Conservation (phyloP, 2,329 filamentous ascomycete genomes). For the Ophiostoma perfectum region DNA sequence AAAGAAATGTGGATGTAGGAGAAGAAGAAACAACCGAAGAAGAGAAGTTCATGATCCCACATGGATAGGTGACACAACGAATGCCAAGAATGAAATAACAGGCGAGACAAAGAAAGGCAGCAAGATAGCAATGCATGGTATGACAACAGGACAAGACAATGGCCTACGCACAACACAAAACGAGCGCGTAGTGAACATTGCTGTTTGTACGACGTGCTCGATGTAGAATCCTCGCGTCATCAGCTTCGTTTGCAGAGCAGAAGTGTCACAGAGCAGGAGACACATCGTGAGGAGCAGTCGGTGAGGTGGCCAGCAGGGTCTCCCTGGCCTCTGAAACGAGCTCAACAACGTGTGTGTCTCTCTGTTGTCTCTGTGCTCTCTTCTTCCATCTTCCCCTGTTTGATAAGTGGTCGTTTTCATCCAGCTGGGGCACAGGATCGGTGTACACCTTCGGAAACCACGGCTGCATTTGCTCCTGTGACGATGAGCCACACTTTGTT, state of each 20-base stretch:
- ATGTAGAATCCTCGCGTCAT: neutral
- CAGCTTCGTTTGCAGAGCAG: neutral
- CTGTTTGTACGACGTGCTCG: neutral
- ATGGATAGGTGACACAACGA: neutral
- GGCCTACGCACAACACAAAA: neutral
- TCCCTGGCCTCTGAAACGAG: neutral
- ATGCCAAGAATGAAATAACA: neutral
- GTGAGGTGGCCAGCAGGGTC: conserved; percentile 1
- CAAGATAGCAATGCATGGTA: neutral
- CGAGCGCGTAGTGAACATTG: neutral
- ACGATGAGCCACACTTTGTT: conserved; percentile 15
- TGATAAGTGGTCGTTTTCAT: neutral
- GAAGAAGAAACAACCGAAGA: neutral
- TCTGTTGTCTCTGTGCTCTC: neutral
- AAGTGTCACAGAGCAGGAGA: neutral
- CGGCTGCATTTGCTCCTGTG: conserved; percentile 15
- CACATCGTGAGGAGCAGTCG: neutral
- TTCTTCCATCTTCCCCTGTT: too few species aligned
- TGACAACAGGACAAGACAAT: neutral
- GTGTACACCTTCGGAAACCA: conserved; percentile 17
- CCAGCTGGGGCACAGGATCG: conserved; percentile 12
- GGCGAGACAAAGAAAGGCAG: neutral
- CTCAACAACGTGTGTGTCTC: neutral
- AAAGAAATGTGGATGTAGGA: neutral
- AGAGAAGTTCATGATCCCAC: neutral